These are phyloP conservation scores for Mortierella sp. DNA, from an alignment of 371 early-diverging fungal genomes.

Conservation along the genomic window DNA sequence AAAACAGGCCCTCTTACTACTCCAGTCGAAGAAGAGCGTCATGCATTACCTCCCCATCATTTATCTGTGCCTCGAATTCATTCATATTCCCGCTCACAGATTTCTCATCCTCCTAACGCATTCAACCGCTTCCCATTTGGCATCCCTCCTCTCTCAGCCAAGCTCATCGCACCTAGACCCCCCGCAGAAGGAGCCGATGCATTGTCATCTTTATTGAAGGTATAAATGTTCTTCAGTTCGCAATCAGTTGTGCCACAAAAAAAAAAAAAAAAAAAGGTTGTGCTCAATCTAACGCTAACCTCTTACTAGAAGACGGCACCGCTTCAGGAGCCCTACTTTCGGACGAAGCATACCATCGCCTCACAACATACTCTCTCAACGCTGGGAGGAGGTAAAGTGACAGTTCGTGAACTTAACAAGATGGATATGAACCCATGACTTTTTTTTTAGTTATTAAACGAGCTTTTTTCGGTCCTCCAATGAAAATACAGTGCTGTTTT, in stretches of 20 bases:
- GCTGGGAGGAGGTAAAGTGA: constrained; percentile 36
- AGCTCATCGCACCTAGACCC: constrained; percentile 11
- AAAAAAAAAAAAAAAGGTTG: neutral
- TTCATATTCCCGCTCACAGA: constrained; percentile 4
- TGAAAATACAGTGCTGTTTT: constrained; percentile 31
- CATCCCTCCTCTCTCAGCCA: constrained; percentile 33
- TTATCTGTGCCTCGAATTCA: neutral
- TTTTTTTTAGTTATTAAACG: neutral
- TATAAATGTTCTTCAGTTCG: constrained; percentile 2
- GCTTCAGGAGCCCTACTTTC: constrained; percentile 44
- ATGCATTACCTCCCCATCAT: constrained; percentile 2
- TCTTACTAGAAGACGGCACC: constrained; percentile 30
- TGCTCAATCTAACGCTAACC: neutral
- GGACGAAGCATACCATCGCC: constrained; percentile 44
- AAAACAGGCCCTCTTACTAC: neutral
- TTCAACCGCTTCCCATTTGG: constrained; percentile 31
- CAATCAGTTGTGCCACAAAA: neutral
- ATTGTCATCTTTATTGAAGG: constrained; percentile 44
- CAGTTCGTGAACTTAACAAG: neutral
- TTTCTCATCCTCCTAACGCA: constrained; percentile 35
- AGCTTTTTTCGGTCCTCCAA: neutral
- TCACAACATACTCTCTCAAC: constrained; percentile 53
- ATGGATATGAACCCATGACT: neutral
- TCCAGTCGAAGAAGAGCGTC: neutral
- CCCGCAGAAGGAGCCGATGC: constrained; percentile 26